These are phyloP conservation scores for Trichoderma citrinoviride DNA, from an alignment of 2,329 filamentous ascomycete species.

Conservation along the genomic window DNA sequence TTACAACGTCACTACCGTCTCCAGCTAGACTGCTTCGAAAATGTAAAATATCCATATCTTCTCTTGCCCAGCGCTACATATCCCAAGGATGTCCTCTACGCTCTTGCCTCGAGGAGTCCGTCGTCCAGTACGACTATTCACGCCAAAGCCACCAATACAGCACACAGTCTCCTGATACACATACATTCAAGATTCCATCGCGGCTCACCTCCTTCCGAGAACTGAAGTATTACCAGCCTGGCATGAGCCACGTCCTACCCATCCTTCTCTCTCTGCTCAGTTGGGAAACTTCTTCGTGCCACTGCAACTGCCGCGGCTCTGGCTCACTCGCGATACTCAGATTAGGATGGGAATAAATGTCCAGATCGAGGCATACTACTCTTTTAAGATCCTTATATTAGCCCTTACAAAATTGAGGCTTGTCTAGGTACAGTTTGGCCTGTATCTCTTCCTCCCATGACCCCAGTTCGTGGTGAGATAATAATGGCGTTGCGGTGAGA, in stretches of 20 bases:
- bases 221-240: neutral
- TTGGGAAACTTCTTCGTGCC: neutral
- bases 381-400: too few relatives aligned
- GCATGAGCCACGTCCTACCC: conserved; percentile 10
- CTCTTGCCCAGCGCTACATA: neutral
- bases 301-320: neutral
- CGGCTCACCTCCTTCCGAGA: neutral
- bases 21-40: too few relatives aligned
- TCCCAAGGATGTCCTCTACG: too few relatives aligned
- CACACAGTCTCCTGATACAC: neutral
- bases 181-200: neutral
- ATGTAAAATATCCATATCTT: neutral
- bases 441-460: neutral
- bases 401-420: neutral
- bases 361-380: neutral
- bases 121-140: too few relatives aligned
- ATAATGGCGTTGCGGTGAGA: neutral
- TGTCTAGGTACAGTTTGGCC: too few relatives aligned
- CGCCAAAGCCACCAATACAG: neutral
- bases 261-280: neutral
- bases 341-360: neutral
- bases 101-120: too few relatives aligned
- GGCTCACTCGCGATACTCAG: neutral
- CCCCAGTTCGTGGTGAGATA: neutral
- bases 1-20: neutral